A percentile compares a stretch with the other conserved stretches of the same genome.
Conservation (phyloP, 2,329 filamentous ascomycete species). For the Ascochyta viciae-villosae region DNA sequence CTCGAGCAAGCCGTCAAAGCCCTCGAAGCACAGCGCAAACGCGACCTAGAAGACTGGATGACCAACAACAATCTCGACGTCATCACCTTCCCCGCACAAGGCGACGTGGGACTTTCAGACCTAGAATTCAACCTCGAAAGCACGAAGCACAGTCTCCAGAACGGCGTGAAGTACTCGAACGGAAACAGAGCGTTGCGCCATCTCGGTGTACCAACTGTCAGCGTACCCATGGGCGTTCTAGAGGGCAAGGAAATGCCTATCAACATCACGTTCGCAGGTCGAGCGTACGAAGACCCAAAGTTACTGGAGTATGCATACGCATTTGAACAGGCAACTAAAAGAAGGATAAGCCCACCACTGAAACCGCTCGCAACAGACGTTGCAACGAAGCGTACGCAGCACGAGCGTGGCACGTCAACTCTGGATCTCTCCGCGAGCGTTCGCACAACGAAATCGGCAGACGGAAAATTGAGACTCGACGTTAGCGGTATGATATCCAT, state of each 20-base stretch:
- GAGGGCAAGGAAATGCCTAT: slow-evolving; percentile 58
- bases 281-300: slow-evolving; percentile 55
- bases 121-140: slow-evolving; percentile 50
- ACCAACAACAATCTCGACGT: slow-evolving; percentile 51
- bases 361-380: slow-evolving; percentile 21
- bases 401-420: neutral
- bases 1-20: slow-evolving; percentile 54
- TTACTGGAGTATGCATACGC: slow-evolving; percentile 36
- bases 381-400: neutral
- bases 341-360: slow-evolving; percentile 21
- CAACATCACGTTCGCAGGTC: slow-evolving; percentile 60
- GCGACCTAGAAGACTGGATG: slow-evolving; percentile 61
- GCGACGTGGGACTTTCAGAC: slow-evolving; percentile 59
- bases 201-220: slow-evolving; percentile 62
- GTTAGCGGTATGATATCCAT: slow-evolving; percentile 4
- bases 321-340: slow-evolving; percentile 27
- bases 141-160: slow-evolving; percentile 51
- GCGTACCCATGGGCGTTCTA: slow-evolving; percentile 62
- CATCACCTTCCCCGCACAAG: slow-evolving; percentile 59
- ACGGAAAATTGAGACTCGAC: neutral
- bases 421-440: slow-evolving; percentile 3
- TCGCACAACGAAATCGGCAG: neutral
- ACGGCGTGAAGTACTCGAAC: slow-evolving; percentile 63
- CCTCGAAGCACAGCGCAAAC: slow-evolving; percentile 58
- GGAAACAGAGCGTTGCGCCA: slow-evolving; percentile 62